A percentile compares a stretch with the other conserved stretches of the same genome.
Conservation (phyloP, 371 early-diverging fungal genomes). For the Mortierella sp. region DNA sequence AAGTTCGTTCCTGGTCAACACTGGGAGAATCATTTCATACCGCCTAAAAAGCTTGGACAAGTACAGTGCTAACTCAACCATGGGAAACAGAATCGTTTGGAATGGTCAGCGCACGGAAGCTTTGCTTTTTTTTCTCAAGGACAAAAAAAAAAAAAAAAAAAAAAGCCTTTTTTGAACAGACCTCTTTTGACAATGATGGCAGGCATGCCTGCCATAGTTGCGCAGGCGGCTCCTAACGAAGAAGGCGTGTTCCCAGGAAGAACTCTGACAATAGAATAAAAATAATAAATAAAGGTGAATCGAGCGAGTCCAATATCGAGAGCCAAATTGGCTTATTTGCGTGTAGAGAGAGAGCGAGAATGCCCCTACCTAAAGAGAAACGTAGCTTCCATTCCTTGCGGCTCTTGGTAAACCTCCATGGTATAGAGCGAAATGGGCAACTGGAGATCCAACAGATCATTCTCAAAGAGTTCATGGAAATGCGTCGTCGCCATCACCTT, state of each 20-base stretch:
- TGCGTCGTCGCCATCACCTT: constrained; percentile 94
- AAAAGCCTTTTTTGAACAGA: not conserved
- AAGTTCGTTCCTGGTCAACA: constrained; percentile 18
- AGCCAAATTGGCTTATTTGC: no score
- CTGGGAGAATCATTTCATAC: constrained; percentile 39
- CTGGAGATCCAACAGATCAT: constrained; percentile 19
- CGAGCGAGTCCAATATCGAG: no score
- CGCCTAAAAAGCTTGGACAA: constrained; percentile 40
- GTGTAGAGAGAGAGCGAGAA: no score
- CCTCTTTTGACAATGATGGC: constrained; percentile 29
- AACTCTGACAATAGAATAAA: constrained; percentile 10
- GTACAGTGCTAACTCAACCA: constrained; percentile 6
- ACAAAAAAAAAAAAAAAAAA: no score
- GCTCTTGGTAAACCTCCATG: constrained; percentile 45
- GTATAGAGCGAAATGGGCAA: constrained; percentile 39
- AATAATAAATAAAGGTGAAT: not conserved
- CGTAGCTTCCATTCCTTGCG: constrained; percentile 25
- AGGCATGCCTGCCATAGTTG: constrained; percentile 40
- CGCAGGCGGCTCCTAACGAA: constrained; percentile 43
- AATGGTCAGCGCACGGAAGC: no score
- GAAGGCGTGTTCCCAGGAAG: constrained; percentile 34
- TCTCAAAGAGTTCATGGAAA: constrained; percentile 83
- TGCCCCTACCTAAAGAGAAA: constrained; percentile 36
- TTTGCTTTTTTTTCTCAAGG: no score
- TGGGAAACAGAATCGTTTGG: no score